Percentiles rank a stretch among this genome's conserved stretches.
Evolutionary conservation across 169 alveolate genomes (phyloP).

Genomic region (Ichthyophthirius multifiliis): DNA sequence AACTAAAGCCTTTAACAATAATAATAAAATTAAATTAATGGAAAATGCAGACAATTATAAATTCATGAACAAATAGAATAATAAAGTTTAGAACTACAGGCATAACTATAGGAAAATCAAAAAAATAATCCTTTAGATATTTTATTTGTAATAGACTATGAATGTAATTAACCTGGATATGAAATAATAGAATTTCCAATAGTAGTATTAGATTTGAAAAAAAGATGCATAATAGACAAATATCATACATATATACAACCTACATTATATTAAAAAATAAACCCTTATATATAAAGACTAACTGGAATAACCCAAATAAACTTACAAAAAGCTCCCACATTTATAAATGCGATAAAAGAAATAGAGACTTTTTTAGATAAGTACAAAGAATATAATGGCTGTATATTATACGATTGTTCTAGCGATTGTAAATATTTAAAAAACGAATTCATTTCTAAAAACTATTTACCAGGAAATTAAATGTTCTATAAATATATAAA

Average conservation of each 20-base stretch:
- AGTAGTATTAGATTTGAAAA: background rate
- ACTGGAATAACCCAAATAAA: background rate
- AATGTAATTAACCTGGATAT: background rate
- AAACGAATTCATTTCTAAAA: background rate
- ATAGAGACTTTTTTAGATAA: background rate
- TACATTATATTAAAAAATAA: background rate
- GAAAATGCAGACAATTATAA: no score
- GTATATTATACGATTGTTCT: background rate
- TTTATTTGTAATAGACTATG: background rate
- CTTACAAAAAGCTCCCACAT: background rate
- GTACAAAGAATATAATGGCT: background rate
- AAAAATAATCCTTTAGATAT: background rate
- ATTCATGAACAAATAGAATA: background rate
- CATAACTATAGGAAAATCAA: background rate
- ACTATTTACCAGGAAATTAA: background rate
- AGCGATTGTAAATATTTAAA: background rate
- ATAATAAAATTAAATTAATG: no score
- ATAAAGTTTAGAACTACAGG: background rate
- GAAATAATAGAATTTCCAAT: background rate
- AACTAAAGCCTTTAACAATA: no score
- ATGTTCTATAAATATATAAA: background rate
- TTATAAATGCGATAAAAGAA: background rate
- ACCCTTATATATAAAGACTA: background rate
- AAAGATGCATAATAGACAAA: background rate
- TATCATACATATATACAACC: background rate